Evolutionary conservation across 164 flowering plant genomes (phyloP).

Genomic region (Aristolochia californica): DNA sequence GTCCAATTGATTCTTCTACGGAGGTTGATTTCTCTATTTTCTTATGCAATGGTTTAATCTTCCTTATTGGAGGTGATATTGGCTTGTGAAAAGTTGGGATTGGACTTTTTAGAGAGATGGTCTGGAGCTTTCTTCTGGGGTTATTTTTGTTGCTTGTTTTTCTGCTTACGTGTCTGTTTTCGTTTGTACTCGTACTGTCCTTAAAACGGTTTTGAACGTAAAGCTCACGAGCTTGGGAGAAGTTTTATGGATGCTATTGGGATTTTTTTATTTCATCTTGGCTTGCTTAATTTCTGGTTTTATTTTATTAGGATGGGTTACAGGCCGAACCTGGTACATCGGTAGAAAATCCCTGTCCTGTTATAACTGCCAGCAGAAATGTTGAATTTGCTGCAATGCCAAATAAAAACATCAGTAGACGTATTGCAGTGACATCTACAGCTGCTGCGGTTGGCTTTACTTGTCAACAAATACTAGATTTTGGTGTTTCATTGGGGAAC

Average conservation of each 20-base stretch:
- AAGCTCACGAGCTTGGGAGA: too few species aligned
- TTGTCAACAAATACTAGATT: slow-evolving; percentile 49
- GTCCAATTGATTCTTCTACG: slow-evolving; percentile 20
- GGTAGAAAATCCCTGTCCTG: slow-evolving; percentile 10
- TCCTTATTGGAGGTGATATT: not conserved
- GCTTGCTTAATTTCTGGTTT: not conserved
- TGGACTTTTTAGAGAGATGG: too few species aligned
- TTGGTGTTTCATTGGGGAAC: slow-evolving; percentile 87
- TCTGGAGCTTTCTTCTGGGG: not conserved
- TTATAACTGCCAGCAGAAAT: slow-evolving; percentile 21
- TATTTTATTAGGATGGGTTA: slow-evolving; percentile 33
- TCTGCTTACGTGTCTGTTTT: not conserved
- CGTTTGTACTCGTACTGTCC: too few species aligned
- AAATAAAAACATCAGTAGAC: slow-evolving; percentile 35
- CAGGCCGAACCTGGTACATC: slow-evolving; percentile 16
- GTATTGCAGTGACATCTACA: slow-evolving; percentile 47
- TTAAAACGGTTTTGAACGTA: too few species aligned
- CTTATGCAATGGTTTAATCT: not conserved
- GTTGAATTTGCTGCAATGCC: slow-evolving; percentile 43
- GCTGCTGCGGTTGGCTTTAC: slow-evolving; percentile 70
- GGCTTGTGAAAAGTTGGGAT: not conserved
- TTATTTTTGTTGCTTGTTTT: not conserved
- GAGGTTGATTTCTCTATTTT: slow-evolving; percentile 15
- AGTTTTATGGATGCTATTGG: too few species aligned
- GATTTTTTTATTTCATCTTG: not conserved